Conservation (phyloP, 177 flowering plant species). For the Vitis hybrid region DNA sequence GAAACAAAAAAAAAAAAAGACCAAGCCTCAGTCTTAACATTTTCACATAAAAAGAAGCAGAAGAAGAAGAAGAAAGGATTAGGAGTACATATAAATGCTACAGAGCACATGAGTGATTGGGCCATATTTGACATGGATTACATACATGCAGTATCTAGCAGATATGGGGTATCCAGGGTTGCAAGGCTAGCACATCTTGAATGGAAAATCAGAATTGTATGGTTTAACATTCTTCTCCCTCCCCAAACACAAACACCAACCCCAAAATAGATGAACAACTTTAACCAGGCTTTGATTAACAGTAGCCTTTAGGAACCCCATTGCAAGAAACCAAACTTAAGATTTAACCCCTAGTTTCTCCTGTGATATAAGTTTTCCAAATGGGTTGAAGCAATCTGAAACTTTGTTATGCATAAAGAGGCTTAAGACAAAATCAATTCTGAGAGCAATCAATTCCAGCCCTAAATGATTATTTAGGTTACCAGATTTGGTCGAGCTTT, state of each 20-base stretch:
- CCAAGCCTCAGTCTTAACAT: not conserved
- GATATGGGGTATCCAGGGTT: not conserved
- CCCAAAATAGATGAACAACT: too few species aligned
- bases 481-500: too few species aligned
- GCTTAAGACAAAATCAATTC: not conserved
- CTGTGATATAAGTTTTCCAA: too few species aligned
- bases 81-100: not conserved
- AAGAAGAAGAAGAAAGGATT: not conserved
- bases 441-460: not conserved
- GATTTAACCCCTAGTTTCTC: too few species aligned
- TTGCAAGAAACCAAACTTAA: too few species aligned
- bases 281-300: too few species aligned
- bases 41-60: not conserved
- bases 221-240: too few species aligned
- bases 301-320: too few species aligned
- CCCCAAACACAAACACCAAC: too few species aligned
- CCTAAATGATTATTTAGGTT: not conserved
- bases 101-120: not conserved
- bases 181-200: not conserved
- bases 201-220: too few species aligned
- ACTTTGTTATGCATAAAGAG: not conserved
- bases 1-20: not conserved
- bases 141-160: not conserved
- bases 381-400: too few species aligned
- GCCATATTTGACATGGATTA: not conserved